Percentiles rank a stretch among this genome's conserved stretches.
These are phyloP conservation scores for Effrenium voratum DNA, from an alignment of 73 alveolate genomes.

Conservation along the genomic window DNA sequence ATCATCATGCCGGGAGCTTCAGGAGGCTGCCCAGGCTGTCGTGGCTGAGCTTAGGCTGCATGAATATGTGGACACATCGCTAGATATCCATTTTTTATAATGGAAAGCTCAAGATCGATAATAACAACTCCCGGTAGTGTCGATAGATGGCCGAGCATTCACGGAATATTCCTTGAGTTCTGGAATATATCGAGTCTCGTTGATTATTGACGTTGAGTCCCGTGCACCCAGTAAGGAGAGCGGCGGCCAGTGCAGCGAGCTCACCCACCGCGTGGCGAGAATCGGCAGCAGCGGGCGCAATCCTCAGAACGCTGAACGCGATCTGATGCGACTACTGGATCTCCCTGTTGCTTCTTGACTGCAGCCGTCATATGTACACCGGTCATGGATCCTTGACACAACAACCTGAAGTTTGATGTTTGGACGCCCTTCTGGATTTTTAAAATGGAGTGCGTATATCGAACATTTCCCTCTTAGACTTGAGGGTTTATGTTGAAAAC, in stretches of 20 bases:
- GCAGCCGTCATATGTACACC: no score
- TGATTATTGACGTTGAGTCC: background rate
- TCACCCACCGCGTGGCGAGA: slow-evolving; percentile 3
- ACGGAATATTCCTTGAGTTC: background rate
- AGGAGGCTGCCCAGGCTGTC: no score
- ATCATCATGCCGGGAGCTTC: no score
- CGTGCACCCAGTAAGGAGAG: no score
- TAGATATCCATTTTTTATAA: background rate
- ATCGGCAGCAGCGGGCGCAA: background rate
- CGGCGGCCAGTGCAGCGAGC: background rate
- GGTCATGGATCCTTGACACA: no score
- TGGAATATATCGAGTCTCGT: background rate
- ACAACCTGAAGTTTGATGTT: no score
- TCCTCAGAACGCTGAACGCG: slow-evolving; percentile 34
- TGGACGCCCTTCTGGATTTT: no score
- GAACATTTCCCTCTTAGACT: no score
- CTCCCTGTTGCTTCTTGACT: background rate
- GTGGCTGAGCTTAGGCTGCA: background rate
- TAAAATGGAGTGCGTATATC: no score
- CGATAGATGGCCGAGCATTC: background rate
- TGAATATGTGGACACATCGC: no score
- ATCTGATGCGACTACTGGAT: background rate
- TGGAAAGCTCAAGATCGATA: background rate
- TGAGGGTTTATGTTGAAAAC: no score
- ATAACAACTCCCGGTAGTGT: background rate